These are phyloP conservation scores for Apodospora peruviana DNA, from an alignment of 495 filamentous ascomycete genomes.

Conservation along the genomic window DNA sequence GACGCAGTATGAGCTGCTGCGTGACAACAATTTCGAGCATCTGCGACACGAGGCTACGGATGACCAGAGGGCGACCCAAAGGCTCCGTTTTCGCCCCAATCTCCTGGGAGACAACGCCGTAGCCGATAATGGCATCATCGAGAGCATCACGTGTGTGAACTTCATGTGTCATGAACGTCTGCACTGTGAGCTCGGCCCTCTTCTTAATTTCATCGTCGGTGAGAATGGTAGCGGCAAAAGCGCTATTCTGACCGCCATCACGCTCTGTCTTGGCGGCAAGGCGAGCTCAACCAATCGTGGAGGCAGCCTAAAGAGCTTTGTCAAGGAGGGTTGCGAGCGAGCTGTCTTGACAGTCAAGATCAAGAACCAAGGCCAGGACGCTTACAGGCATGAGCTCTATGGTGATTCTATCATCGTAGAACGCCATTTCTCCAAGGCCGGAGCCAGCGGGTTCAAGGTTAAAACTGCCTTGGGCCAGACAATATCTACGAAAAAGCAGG, in stretches of 20 bases:
- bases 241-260: conserved; percentile 90
- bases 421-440: conserved; percentile 74
- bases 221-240: conserved; percentile 99
- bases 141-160: conserved; percentile 78
- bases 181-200: conserved; percentile 73
- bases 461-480: conserved; percentile 66
- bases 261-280: conserved; percentile 89
- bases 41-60: conserved; percentile 50
- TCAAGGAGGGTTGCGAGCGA: conserved; percentile 79
- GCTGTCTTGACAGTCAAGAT: conserved; percentile 61
- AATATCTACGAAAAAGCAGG: conserved; percentile 75
- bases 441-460: conserved; percentile 78
- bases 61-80: conserved; percentile 67
- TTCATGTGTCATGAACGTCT: conserved; percentile 92
- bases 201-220: conserved; percentile 96
- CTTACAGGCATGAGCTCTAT: conserved; percentile 76
- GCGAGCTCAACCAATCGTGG: conserved; percentile 93
- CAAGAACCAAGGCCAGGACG: conserved; percentile 81
- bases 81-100: conserved; percentile 51
- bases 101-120: conserved; percentile 60
- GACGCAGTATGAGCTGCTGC: conserved; percentile 46
- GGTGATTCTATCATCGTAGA: conserved; percentile 86
- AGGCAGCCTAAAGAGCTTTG: conserved; percentile 83
- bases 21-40: conserved; percentile 49
- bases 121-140: conserved; percentile 78